Base-by-base conservation (phyloP, 768 basidiomycete species). In the Pulveroboletus frians region DNA sequence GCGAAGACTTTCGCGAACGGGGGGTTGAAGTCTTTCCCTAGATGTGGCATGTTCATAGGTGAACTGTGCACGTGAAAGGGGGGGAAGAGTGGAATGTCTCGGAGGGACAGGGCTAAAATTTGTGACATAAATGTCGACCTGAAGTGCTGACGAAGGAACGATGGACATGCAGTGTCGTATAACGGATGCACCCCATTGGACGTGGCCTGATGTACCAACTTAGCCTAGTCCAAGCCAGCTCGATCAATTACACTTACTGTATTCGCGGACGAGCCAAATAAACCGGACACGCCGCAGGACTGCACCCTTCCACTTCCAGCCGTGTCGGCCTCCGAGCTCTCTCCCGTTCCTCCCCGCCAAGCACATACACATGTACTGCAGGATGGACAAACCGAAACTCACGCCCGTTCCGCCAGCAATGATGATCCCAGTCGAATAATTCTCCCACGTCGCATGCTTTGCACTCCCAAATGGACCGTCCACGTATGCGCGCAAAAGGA, bases 181-280 rank as follows among this genome's bases (percentile, higher is more conserved):
- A 42, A 77, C 70, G 8, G 80, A 71, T 3, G 88, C 85, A 50
- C 84, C 81, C 88, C 88, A 90, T 47, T 84, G 80, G 27, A 90
- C 72, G 54, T 90, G 85, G 17, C 82, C 86, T 88, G 38, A 31
- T 17, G 14, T 21, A 35, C 34, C 20, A 41, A 15, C 32, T 53
- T 8, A 27, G 43, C 20, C 15, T 20, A 5, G 20, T 29, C 18
- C 37, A 5, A 18, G 20, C 30, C 49, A n/a, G 34, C 17, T 39
- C 9, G 20, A 46, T 17, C 13, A 38, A 46, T 21, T 3, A 13
- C 2, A 71, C 84, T 66, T 50, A 87, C 86, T 76, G 59, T 81
- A 88, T 59, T 89, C 88, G 34, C 85, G 74, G 18, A 88, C 71
- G 38, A 88, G 75, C 88, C 88, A 90, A 3, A 89, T 74, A 54